These are phyloP conservation scores for Gossypium thurberi DNA, from an alignment of 345 rosid species.

Conservation along the genomic window DNA sequence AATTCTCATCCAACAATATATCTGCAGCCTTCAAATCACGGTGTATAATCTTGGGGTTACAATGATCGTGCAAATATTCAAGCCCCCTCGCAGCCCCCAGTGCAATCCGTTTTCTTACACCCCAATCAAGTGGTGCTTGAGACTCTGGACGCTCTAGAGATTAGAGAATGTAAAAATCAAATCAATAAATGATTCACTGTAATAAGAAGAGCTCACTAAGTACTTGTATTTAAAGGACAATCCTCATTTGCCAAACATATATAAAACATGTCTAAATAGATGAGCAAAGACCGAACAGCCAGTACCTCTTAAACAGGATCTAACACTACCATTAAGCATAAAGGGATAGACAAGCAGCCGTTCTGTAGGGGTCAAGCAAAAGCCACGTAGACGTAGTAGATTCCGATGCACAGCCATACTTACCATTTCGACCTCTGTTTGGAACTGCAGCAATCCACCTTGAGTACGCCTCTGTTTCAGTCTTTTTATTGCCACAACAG, in stretches of 20 bases:
- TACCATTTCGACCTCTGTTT: conserved; percentile 89
- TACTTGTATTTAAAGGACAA: neutral
- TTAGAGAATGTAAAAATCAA: conserved; percentile 7
- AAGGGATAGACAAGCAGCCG: conserved; percentile 83
- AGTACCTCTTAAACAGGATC: conserved; percentile 88
- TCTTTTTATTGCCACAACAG: conserved; percentile 80
- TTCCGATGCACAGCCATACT: conserved; percentile 95
- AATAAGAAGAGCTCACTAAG: neutral
- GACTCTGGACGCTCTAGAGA: conserved; percentile 47
- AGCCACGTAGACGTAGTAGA: conserved; percentile 76
- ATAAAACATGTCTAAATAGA: neutral
- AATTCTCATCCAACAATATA: conserved; percentile 85
- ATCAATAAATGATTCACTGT: neutral
- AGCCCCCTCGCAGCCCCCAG: conserved; percentile 88
- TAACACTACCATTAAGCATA: conserved; percentile 91
- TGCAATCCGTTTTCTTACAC: conserved; percentile 61
- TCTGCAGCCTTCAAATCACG: conserved; percentile 97
- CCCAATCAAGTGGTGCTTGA: conserved; percentile 61
- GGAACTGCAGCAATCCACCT: conserved; percentile 87
- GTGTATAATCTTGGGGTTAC: conserved; percentile 91
- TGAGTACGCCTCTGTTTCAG: conserved; percentile 82
- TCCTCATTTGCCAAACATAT: neutral
- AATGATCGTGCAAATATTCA: conserved; percentile 88
- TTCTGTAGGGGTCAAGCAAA: conserved; percentile 96
- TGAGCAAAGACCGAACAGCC: neutral